Evolutionary conservation across 331 rosid genomes (phyloP).

Genomic region (Acacia concinna): DNA sequence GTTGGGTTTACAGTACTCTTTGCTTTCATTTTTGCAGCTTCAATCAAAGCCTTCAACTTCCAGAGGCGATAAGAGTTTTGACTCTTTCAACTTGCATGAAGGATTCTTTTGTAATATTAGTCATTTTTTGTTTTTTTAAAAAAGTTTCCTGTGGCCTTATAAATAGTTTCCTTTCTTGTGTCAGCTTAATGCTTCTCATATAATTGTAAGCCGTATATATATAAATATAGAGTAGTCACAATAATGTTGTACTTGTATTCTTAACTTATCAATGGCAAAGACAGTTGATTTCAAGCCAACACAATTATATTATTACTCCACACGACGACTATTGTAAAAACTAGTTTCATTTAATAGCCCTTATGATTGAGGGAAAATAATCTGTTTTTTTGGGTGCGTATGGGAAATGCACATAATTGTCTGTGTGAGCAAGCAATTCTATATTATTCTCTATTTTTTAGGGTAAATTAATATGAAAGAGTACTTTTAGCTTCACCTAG

Average conservation of each 20-base stretch:
- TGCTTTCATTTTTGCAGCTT: slow-evolving; percentile 41
- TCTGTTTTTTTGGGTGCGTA: not conserved
- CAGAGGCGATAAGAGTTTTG: slow-evolving; percentile 38
- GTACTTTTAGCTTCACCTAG: too few species aligned
- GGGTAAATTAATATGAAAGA: too few species aligned
- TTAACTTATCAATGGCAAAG: not conserved
- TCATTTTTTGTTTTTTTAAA: not conserved
- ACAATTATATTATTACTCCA: not conserved
- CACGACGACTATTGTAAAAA: not conserved
- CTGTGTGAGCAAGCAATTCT: not conserved
- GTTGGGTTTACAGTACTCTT: slow-evolving; percentile 42
- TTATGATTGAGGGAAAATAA: slow-evolving; percentile 26
- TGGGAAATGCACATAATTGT: not conserved
- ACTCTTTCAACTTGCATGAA: not conserved
- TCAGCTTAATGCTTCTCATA: not conserved
- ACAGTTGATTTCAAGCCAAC: not conserved
- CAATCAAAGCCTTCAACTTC: slow-evolving; percentile 48
- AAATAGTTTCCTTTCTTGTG: not conserved
- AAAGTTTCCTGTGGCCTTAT: not conserved
- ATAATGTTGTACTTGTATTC: not conserved
- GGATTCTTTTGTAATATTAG: not conserved
- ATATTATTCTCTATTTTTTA: not conserved
- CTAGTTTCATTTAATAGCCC: slow-evolving; percentile 22
- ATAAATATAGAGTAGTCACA: not conserved
- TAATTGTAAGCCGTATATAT: slow-evolving; percentile 2